Base-by-base conservation (phyloP, 441 rosid species). In the Populus hybrid region DNA sequence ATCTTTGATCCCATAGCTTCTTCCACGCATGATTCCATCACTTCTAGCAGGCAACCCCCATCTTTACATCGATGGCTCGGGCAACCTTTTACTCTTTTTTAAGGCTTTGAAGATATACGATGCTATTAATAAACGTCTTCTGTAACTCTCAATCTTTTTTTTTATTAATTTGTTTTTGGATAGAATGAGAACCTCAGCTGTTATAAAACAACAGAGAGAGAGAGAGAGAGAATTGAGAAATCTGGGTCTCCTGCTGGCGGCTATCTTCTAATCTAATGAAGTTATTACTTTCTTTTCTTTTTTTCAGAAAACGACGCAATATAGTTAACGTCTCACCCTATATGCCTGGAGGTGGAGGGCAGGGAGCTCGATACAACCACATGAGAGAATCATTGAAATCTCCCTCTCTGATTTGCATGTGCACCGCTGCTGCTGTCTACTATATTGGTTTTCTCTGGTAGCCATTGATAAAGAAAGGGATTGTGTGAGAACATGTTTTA, bases 391-490 rank as follows among this genome's bases (percentile, higher is more conserved):
- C 26, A 8, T 21, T 6, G 23, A 16, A 9, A 46, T 42, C 20
- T 11, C 46, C 38, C 72, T 11, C 11, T n/a, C 21, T 12, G 10
- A 42, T 34, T 21, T 32, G 67, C 79, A 68, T 36, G 83, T 80
- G 82, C 77, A 2, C 64, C 10, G 0, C 64, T n/a, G 30, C 6
- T 38, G 77, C 50, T 2, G 38, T 10, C 65, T 53, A 7, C 35
- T 2, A 61, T 9, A 23, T 10, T 28, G 10, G 36, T 30, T 34
- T 28, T 74, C 38, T 50, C 6, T n/a, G 42, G 24, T 70, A 0
- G 10, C 69, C 75, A 69, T 80, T 40, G 82, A 82, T 70, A 30
- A 80, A 46, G 68, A 61, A 70, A 73, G 38, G 24, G 71, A 36
- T 59, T 8, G 18, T 75, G 71, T 35, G 80, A 77, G 42, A 21